A percentile compares a stretch with the other conserved stretches of the same genome.
phyloP scores from a whole-genome alignment of 2,329 filamentous ascomycete species.

The Diplodia seriata region DNA sequence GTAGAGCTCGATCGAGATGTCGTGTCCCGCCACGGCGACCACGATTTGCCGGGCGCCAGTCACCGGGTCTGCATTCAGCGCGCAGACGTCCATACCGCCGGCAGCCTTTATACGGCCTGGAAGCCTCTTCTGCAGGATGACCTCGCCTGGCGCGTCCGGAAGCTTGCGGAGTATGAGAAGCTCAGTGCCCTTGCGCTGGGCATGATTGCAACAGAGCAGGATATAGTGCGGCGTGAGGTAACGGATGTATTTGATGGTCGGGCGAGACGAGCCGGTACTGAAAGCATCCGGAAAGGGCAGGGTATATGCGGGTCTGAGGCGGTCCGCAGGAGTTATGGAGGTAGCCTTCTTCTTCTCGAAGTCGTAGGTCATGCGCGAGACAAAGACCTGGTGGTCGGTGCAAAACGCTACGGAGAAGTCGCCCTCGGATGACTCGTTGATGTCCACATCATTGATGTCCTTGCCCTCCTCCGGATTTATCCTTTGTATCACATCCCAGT shows the following conservation, averaged over 20 bases:
- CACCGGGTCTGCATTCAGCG: slow-evolving; percentile 63
- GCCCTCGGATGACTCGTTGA: slow-evolving; percentile 67
- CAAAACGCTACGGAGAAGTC: slow-evolving; percentile 79
- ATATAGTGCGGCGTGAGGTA: slow-evolving; percentile 63
- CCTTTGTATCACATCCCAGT: slow-evolving; percentile 60
- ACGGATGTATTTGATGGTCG: slow-evolving; percentile 63
- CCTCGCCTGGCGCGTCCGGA: slow-evolving; percentile 62
- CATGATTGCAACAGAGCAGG: slow-evolving; percentile 63
- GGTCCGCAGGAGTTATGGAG: slow-evolving; percentile 43
- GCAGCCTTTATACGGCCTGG: slow-evolving; percentile 74
- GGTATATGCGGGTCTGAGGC: slow-evolving; percentile 40
- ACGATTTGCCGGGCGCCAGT: slow-evolving; percentile 76
- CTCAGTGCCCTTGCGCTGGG: slow-evolving; percentile 62
- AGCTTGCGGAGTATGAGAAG: slow-evolving; percentile 65
- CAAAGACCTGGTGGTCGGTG: slow-evolving; percentile 75
- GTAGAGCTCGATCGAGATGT: slow-evolving; percentile 78
- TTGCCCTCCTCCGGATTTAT: slow-evolving; percentile 59
- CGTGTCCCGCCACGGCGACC: slow-evolving; percentile 80
- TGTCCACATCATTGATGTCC: slow-evolving; percentile 74
- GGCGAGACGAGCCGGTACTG: slow-evolving; percentile 48
- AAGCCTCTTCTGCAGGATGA: slow-evolving; percentile 64
- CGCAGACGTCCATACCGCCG: slow-evolving; percentile 77
- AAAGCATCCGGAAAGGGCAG: slow-evolving; percentile 44
- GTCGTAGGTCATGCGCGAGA: slow-evolving; percentile 65
- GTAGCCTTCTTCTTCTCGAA: slow-evolving; percentile 49